phyloP scores from a whole-genome alignment of 1,284 basidiomycete species.

The Malassezia vespertilionis region DNA sequence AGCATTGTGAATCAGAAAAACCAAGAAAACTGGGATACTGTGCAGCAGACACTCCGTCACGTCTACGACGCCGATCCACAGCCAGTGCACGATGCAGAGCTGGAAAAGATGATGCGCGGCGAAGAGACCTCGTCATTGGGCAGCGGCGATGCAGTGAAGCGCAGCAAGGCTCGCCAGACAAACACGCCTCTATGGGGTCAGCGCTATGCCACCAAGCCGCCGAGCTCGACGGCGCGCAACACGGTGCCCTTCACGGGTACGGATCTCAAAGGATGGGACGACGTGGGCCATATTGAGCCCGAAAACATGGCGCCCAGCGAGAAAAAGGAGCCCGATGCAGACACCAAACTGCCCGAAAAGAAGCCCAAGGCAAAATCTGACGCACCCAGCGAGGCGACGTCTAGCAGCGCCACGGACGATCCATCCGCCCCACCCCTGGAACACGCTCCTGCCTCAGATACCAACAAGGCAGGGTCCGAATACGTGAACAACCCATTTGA shows the following conservation, averaged over 20 bases:
- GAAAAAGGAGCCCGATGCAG: not conserved
- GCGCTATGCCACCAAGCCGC: not conserved
- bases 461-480: conserved; percentile 5
- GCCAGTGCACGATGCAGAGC: conserved; percentile 4
- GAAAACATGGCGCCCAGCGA: no score
- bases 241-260: no score
- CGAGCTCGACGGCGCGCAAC: not conserved
- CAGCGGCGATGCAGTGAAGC: not conserved
- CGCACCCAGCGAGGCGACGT: not conserved
- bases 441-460: not conserved
- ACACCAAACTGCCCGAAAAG: not conserved
- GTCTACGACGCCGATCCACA: conserved; percentile 14
- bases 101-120: conserved; percentile 5
- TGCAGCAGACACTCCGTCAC: not conserved
- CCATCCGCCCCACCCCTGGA: not conserved
- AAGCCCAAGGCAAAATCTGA: not conserved
- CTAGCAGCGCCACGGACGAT: not conserved
- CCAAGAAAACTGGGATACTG: not conserved
- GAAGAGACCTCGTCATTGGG: not conserved
- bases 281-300: no score
- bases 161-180: not conserved
- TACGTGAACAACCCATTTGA: conserved; percentile 16
- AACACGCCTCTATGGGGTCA: conserved; percentile 7
- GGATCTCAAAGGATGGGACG: no score
- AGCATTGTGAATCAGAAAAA: not conserved